Conservation (phyloP, 2,329 filamentous ascomycete genomes). For the Sporothrix sp. region DNA sequence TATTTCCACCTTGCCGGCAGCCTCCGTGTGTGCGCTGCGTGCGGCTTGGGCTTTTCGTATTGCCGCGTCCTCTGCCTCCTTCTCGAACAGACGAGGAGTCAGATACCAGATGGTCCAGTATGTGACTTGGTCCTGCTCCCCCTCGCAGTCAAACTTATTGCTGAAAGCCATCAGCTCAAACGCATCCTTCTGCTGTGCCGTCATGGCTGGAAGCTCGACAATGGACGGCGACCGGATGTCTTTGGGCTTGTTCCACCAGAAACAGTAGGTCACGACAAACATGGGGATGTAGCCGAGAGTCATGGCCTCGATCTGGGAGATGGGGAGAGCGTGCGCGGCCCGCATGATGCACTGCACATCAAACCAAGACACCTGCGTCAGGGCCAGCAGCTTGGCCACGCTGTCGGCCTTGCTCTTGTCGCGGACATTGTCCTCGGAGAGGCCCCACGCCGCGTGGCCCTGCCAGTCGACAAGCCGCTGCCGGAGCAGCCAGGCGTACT, state of each 20-base stretch:
- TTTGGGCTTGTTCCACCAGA: neutral
- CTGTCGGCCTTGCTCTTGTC: neutral
- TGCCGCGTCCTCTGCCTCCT: neutral
- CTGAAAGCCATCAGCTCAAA: conserved; percentile 1
- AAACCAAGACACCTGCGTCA: neutral
- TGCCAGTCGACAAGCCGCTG: neutral
- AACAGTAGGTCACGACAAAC: neutral
- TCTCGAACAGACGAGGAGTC: neutral
- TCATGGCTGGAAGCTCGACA: neutral
- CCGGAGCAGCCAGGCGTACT: neutral
- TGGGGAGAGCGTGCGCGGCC: neutral
- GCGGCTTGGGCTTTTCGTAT: neutral
- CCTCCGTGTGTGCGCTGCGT: neutral
- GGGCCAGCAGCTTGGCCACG: neutral
- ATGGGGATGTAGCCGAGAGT: neutral
- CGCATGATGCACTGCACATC: neutral
- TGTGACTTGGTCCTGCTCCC: neutral
- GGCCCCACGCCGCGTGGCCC: neutral
- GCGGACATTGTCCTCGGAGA: neutral
- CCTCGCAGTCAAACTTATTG: neutral
- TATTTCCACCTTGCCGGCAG: neutral
- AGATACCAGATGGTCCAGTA: conserved; percentile 5
- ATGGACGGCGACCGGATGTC: neutral
- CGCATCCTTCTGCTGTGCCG: neutral
- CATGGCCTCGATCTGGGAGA: conserved; percentile 1